These are phyloP conservation scores for Clonostachys sp. DNA, from an alignment of 2,329 filamentous ascomycete species.

Conservation along the genomic window DNA sequence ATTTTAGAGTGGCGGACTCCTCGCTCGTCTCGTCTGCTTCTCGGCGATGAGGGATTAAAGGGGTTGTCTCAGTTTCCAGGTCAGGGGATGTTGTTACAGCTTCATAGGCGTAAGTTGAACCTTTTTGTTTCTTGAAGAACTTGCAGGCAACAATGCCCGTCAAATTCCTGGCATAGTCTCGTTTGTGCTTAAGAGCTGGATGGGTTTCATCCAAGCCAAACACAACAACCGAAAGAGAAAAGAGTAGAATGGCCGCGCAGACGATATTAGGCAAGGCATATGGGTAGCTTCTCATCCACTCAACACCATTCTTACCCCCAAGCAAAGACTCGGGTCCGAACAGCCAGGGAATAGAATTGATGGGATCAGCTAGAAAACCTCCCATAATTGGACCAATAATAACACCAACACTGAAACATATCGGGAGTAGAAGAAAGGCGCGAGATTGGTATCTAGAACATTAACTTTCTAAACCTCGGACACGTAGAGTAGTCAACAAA, in stretches of 20 bases:
- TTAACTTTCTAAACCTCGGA: slow-evolving; percentile 25
- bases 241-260: slow-evolving; percentile 6
- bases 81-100: neutral
- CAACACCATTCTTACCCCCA: slow-evolving; percentile 8
- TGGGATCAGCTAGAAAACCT: slow-evolving; percentile 13
- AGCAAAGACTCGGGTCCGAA: slow-evolving; percentile 10
- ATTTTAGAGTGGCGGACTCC: too few relatives aligned
- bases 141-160: neutral
- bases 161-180: slow-evolving; percentile 5
- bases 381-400: slow-evolving; percentile 31
- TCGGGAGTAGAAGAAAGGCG: slow-evolving; percentile 39
- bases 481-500: neutral
- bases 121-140: neutral
- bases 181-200: slow-evolving; percentile 2
- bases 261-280: slow-evolving; percentile 13
- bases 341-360: slow-evolving; percentile 6
- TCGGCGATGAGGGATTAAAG: neutral
- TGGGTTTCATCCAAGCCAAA: slow-evolving; percentile 13
- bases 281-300: slow-evolving; percentile 11
- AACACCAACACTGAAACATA: slow-evolving; percentile 42
- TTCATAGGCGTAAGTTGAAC: neutral
- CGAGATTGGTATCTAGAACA: slow-evolving; percentile 34
- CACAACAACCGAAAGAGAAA: slow-evolving; percentile 8
- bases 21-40: neutral
- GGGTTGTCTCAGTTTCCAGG: neutral